Evolutionary conservation across 2,329 filamentous ascomycete genomes (phyloP).

Genomic region (Cercospora sp.): DNA sequence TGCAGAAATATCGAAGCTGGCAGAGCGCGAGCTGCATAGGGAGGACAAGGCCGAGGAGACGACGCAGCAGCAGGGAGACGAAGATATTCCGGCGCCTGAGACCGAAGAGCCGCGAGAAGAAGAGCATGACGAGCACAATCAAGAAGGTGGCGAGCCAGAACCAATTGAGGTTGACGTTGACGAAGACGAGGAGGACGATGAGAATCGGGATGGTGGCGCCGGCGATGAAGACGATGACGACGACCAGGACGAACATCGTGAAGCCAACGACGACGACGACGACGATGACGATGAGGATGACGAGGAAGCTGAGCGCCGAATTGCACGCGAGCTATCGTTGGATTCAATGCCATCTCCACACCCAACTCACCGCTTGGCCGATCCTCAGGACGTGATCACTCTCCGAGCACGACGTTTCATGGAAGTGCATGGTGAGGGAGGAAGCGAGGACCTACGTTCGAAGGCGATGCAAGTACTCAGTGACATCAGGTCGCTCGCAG

Average conservation of each 20-base stretch:
- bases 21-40: conserved; percentile 47
- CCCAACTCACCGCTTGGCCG: conserved; percentile 38
- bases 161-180: conserved; percentile 32
- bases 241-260: conserved; percentile 30
- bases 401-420: conserved; percentile 79
- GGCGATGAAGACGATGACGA: conserved; percentile 29
- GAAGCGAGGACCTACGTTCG: conserved; percentile 70
- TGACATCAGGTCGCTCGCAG: conserved; percentile 69
- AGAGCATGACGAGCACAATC: conserved; percentile 56
- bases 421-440: conserved; percentile 75
- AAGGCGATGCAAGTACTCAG: conserved; percentile 76
- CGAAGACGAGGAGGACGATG: conserved; percentile 39
- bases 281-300: conserved; percentile 56
- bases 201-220: conserved; percentile 27
- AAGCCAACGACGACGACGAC: conserved; percentile 25
- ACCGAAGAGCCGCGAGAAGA: conserved; percentile 38
- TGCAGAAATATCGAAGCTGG: conserved; percentile 80
- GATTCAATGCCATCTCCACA: conserved; percentile 46
- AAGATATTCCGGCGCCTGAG: conserved; percentile 42
- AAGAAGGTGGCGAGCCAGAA: conserved; percentile 41
- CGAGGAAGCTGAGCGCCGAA: conserved; percentile 45
- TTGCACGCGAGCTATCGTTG: conserved; percentile 61
- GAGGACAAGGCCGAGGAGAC: conserved; percentile 16
- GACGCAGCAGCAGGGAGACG: conserved; percentile 22
- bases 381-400: conserved; percentile 71